Percentiles rank a stretch among this genome's conserved stretches.
Conservation (phyloP, 768 basidiomycete genomes). For the Mycena kentingensis region DNA sequence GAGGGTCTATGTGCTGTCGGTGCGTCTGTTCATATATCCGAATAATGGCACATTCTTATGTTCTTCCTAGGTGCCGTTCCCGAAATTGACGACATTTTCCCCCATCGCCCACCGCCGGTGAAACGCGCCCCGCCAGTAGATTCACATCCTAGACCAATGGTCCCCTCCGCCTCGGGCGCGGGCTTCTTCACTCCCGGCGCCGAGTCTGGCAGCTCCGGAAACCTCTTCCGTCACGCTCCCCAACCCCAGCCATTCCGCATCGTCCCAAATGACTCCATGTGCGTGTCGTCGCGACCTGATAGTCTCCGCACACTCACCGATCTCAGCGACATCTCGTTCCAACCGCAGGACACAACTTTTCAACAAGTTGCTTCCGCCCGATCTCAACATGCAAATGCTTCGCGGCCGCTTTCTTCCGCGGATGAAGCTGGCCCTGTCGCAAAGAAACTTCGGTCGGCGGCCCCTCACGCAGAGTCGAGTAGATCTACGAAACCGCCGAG, state of each 20-base stretch:
- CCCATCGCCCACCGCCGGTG: conserved; percentile 58
- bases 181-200: conserved; percentile 82
- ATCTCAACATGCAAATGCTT: conserved; percentile 54
- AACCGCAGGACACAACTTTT: conserved; percentile 59
- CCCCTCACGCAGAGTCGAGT: conserved; percentile 51
- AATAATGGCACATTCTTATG: conserved; percentile 20
- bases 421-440: conserved; percentile 79
- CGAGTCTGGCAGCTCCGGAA: conserved; percentile 52
- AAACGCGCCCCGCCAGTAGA: conserved; percentile 59
- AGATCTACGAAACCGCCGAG: conserved; percentile 62
- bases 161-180: conserved; percentile 60
- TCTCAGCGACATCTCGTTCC: conserved; percentile 57
- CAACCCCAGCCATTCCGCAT: conserved; percentile 62
- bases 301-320: conserved; percentile 40
- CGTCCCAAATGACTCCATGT: conserved; percentile 67
- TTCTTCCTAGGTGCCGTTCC: conserved; percentile 59
- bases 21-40: conserved; percentile 33
- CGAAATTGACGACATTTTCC: conserved; percentile 73
- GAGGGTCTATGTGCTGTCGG: conserved; percentile 84
- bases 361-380: conserved; percentile 50
- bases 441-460: conserved; percentile 72
- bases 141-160: conserved; percentile 40
- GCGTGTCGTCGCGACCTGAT: conserved; percentile 29
- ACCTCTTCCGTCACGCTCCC: conserved; percentile 54
- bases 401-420: conserved; percentile 77